Evolutionary conservation across 1,284 basidiomycete species (phyloP).

Genomic region (Cutaneotrichosporon sp.): DNA sequence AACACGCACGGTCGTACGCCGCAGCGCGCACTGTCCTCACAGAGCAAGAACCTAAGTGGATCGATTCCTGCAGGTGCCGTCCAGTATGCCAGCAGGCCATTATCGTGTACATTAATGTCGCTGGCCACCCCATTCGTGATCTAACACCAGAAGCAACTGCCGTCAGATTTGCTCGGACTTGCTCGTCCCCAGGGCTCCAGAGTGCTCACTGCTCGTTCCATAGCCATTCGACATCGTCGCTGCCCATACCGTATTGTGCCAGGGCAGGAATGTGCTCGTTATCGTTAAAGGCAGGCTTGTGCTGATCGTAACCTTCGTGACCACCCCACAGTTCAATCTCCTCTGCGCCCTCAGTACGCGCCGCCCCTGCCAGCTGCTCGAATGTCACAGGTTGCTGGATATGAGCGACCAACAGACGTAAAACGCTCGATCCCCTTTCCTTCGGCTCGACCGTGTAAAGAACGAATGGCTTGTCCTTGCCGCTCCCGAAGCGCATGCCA

Average conservation of each 20-base stretch:
- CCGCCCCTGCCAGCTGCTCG: constrained; percentile 2
- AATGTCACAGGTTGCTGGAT: constrained; percentile 6
- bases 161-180: constrained; percentile 2
- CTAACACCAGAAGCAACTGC: constrained; percentile 5
- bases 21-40: too few species aligned
- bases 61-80: too few species aligned
- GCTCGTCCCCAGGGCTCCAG: too few species aligned
- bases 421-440: not conserved
- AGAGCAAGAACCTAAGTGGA: too few species aligned
- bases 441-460: constrained; percentile 5
- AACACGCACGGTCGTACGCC: too few species aligned
- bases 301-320: constrained; percentile 1
- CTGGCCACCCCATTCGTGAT: not conserved
- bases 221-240: constrained; percentile 11
- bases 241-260: constrained; percentile 5
- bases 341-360: not conserved
- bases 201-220: constrained; percentile 10
- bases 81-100: too few species aligned
- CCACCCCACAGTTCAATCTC: constrained; percentile 15
- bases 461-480: not conserved
- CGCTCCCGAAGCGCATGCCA: not conserved
- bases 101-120: too few species aligned
- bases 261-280: constrained; percentile 2
- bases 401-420: not conserved
- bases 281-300: not conserved